Evolutionary conservation across 495 filamentous ascomycete genomes (phyloP).

Genomic region (Wilcoxina mikolae): DNA sequence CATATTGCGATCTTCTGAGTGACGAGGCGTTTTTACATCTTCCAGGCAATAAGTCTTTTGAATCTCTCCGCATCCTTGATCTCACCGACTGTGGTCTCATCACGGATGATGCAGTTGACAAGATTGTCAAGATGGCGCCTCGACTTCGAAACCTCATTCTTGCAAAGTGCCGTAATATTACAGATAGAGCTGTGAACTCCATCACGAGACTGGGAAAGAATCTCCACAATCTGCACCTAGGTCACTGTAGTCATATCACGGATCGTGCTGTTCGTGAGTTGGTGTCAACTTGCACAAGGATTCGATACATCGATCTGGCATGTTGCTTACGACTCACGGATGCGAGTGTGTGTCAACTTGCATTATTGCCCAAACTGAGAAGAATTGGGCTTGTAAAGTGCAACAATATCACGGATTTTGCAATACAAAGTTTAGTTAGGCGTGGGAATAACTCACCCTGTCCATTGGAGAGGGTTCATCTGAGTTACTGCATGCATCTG

Average conservation of each 20-base stretch:
- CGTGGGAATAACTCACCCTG: conserved; percentile 30
- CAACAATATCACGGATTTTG: conserved; percentile 62
- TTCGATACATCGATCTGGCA: conserved; percentile 92
- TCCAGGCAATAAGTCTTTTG: conserved; percentile 46
- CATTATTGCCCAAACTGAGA: conserved; percentile 77
- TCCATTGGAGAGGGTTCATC: conserved; percentile 78
- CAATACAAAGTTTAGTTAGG: conserved; percentile 52
- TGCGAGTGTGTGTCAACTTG: conserved; percentile 66
- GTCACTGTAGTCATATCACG: conserved; percentile 82
- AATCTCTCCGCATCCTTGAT: conserved; percentile 84
- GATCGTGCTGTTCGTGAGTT: conserved; percentile 71
- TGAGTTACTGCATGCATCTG: conserved; percentile 83
- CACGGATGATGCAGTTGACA: conserved; percentile 71
- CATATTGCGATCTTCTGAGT: conserved; percentile 66
- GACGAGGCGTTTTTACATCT: conserved; percentile 75
- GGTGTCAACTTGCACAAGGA: conserved; percentile 75
- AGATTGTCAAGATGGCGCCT: conserved; percentile 71
- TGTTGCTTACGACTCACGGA: conserved; percentile 90
- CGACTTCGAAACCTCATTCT: conserved; percentile 83
- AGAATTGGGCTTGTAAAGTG: conserved; percentile 95
- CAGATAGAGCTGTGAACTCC: conserved; percentile 70
- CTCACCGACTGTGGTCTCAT: conserved; percentile 73
- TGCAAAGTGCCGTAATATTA: conserved; percentile 84
- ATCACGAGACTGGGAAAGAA: conserved; percentile 89
- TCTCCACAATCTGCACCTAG: conserved; percentile 86